phyloP scores from a whole-genome alignment of 306 rosid genomes.

The Cucurbita ficifolia region DNA sequence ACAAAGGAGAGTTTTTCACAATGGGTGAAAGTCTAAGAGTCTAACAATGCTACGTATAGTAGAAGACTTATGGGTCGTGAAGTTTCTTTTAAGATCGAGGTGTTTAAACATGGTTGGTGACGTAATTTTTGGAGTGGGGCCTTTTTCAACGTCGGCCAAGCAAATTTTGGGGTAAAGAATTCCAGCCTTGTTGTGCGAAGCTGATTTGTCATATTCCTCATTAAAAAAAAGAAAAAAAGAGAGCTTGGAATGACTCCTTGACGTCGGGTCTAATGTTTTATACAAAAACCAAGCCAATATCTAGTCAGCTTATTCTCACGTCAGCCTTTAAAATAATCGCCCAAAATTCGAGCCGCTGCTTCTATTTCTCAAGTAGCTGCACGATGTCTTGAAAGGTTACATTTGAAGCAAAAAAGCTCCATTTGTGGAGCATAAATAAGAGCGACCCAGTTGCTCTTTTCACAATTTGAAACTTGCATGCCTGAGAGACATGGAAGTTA shows the following conservation, averaged over 20 bases:
- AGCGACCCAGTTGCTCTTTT: background rate
- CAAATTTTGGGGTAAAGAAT: background rate
- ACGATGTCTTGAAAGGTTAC: constrained; percentile 17
- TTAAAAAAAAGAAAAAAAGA: background rate
- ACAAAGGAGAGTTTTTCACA: too few relatives aligned
- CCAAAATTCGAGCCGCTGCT: constrained; percentile 17
- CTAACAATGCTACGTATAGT: too few relatives aligned
- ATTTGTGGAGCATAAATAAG: background rate
- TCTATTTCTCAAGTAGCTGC: constrained; percentile 21
- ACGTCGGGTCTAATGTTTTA: background rate
- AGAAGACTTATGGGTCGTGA: too few relatives aligned
- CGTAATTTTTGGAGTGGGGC: background rate
- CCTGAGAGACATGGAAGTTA: constrained; percentile 7
- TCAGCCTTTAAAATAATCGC: background rate
- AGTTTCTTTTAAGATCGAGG: too few relatives aligned
- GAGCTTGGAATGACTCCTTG: background rate
- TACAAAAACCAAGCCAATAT: background rate
- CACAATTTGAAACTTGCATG: background rate
- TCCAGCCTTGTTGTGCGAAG: background rate
- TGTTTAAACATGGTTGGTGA: background rate
- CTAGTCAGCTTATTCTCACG: background rate
- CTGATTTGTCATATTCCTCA: background rate
- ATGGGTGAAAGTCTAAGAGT: too few relatives aligned
- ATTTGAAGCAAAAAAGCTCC: too few relatives aligned
- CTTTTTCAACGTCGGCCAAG: background rate